phyloP scores from a whole-genome alignment of 2,329 filamentous ascomycete genomes.

The Scedosporium dehoogii region DNA sequence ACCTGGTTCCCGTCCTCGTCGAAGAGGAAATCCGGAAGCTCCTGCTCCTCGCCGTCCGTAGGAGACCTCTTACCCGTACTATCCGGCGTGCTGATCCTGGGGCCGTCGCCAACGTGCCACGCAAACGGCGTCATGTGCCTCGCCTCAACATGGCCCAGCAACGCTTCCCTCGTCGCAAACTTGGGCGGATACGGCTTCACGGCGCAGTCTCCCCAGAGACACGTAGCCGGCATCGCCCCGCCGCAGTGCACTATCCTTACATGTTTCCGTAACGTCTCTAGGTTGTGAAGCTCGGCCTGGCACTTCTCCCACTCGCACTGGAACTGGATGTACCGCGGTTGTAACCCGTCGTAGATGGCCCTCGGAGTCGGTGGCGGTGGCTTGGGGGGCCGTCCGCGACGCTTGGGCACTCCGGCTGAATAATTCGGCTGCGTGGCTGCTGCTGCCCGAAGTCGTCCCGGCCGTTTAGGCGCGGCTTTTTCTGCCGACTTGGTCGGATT shows the following conservation, averaged over 20 bases:
- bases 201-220: slow-evolving; percentile 32
- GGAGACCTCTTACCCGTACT: not conserved
- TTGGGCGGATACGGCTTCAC: not conserved
- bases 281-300: slow-evolving; percentile 51
- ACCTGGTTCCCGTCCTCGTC: slow-evolving; percentile 43
- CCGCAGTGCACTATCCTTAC: slow-evolving; percentile 38
- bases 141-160: slow-evolving; percentile 42
- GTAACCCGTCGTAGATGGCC: slow-evolving; percentile 29
- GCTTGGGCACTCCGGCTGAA: not conserved
- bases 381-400: not conserved
- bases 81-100: slow-evolving; percentile 27
- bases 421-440: not conserved
- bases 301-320: slow-evolving; percentile 51
- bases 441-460: not conserved
- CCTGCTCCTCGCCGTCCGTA: slow-evolving; percentile 12
- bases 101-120: slow-evolving; percentile 53
- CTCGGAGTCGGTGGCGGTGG: slow-evolving; percentile 23
- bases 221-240: slow-evolving; percentile 14
- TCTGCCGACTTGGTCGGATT: not conserved
- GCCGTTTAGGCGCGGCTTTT: not conserved
- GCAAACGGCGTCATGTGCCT: slow-evolving; percentile 41
- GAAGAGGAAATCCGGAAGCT: slow-evolving; percentile 39
- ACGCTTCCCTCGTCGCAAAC: slow-evolving; percentile 17
- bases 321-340: slow-evolving; percentile 40
- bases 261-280: slow-evolving; percentile 47